These are phyloP conservation scores for Bonia amplexicaulis DNA, from an alignment of 176 grass and related monocot species.

Conservation along the genomic window DNA sequence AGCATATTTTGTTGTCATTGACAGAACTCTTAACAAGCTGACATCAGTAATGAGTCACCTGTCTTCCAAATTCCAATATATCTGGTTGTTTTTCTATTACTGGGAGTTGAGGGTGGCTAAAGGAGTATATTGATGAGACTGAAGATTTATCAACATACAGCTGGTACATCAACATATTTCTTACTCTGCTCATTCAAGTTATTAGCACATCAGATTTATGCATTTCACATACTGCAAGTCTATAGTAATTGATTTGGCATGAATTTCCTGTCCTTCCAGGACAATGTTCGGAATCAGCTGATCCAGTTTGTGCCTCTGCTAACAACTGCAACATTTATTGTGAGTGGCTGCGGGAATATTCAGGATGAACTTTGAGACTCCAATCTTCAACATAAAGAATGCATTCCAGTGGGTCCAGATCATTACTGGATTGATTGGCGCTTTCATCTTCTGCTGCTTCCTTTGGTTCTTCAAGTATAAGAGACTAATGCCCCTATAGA, in stretches of 20 bases:
- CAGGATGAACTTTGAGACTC: conserved; percentile 78
- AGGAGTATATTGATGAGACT: conserved; percentile 96
- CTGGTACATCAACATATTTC: conserved; percentile 55
- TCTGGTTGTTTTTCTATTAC: not conserved
- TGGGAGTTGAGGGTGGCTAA: not conserved
- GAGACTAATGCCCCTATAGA: conserved; percentile 78
- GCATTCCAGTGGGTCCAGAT: conserved; percentile 75
- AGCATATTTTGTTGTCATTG: conserved; percentile 97
- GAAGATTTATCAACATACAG: conserved; percentile 99
- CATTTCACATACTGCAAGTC: not conserved
- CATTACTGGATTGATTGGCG: conserved; percentile 41
- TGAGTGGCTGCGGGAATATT: conserved; percentile 86
- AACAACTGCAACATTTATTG: conserved; percentile 81
- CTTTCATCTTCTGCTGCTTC: conserved; percentile 71
- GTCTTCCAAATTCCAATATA: not conserved
- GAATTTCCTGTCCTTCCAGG: conserved; percentile 31
- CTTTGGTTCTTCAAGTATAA: conserved; percentile 83
- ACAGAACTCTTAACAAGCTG: conserved; percentile 90
- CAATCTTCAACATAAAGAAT: conserved; percentile 50
- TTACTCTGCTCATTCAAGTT: not conserved
- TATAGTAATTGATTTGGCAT: not conserved
- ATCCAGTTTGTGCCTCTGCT: conserved; percentile 89
- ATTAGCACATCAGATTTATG: not conserved
- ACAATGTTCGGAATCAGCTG: conserved; percentile 89
- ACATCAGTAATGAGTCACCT: conserved; percentile 62